Base-by-base conservation (phyloP, 2,329 filamentous ascomycete species). In the Cordyceps cicadae region DNA sequence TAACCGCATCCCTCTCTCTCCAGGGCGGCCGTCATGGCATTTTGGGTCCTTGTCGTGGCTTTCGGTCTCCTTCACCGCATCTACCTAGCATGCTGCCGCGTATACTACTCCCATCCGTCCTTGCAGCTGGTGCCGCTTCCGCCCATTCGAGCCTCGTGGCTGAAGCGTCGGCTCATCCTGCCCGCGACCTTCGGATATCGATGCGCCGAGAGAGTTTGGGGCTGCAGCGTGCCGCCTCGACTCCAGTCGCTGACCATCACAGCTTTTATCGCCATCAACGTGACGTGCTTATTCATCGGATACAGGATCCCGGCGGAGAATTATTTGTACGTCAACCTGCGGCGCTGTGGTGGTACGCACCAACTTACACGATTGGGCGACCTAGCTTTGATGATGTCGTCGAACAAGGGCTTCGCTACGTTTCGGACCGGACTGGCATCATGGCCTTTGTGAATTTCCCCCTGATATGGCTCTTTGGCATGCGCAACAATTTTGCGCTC, bases 401-500 rank as follows among this genome's bases (percentile, higher is more conserved):
- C 71, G 0, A 63, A 67, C 77, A 79, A 61, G 51, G 72, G 0
- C 73, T 76, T 46, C 81, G 85, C 1, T 87, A 85, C 60, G 75
- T 84, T 0, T 81, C 83, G 0, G 85, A 88, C 63, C 79, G 87
- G 11, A 86, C 85, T 0, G 86, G 86, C 0, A 80, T 86, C 37
- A 77, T 89, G 26, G 81, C 84, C 0, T 82, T 86, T 64, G 82
- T 81, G 4, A 87, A 87, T 63, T 77, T 89, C 7, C 83, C 85
- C 0, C 66, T 87, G 2, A 72, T 88, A 0, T 88, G 85, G 85
- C 70, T 89, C 0, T 89, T 89, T 64, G 83, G 81, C 0, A 82
- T 83, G 67, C 77, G 87, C 11, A 90, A 89, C 63, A 88, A 89
- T 56, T 67, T 85, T 0, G 76, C 88, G 17, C 74, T 88, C 59